Evolutionary conservation across 257 asterid species (phyloP).

Genomic region (Solanum chilense): DNA sequence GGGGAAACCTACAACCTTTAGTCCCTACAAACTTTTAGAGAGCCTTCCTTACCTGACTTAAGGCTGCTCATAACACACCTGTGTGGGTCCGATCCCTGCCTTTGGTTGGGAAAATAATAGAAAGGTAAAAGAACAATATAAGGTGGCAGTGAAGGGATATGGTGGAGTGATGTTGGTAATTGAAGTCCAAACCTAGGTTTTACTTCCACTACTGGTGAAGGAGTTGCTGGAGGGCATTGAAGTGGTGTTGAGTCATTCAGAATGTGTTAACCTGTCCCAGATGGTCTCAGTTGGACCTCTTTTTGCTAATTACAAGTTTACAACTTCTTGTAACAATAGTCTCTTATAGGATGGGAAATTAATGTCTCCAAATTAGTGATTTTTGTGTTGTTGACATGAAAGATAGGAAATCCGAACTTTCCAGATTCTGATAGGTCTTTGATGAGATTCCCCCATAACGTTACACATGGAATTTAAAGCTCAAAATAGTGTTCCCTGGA

Average conservation of each 20-base stretch:
- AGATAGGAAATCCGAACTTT: background rate
- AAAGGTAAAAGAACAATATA: background rate
- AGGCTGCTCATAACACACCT: background rate
- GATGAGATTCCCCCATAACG: background rate
- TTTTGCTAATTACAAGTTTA: background rate
- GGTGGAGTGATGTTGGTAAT: background rate
- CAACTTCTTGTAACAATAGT: background rate
- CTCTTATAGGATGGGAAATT: background rate
- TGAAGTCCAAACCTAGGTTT: background rate
- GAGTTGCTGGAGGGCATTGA: background rate
- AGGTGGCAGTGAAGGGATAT: background rate
- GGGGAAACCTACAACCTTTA: background rate
- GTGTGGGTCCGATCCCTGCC: background rate
- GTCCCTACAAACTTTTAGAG: background rate
- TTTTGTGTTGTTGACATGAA: background rate
- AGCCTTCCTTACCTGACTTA: background rate
- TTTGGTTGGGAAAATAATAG: background rate
- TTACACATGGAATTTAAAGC: background rate
- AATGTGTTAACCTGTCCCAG: background rate
- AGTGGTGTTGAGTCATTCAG: background rate
- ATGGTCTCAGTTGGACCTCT: background rate
- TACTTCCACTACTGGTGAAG: background rate
- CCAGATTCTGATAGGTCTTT: background rate
- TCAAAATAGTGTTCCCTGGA: background rate
- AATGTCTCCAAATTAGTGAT: background rate